Evolutionary conservation across 1,139 yeast species (phyloP), one percentile per base, ranked within the genome.

Genomic region (Protomyces arabidopsidicola): DNA sequence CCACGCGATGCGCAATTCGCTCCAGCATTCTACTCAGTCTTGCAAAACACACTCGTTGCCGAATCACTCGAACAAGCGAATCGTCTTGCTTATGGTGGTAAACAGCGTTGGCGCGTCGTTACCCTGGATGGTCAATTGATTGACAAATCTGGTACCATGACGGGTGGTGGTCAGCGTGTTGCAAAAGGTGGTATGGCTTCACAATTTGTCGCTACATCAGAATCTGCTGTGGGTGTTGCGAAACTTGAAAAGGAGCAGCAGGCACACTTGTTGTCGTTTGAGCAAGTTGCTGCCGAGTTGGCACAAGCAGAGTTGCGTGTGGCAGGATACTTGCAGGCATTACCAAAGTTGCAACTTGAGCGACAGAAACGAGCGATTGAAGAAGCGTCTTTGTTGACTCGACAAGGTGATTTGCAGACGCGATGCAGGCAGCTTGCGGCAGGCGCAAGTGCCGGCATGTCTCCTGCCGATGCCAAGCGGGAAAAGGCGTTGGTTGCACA

Each of bases 121-220:
- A 90, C 98, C 0, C 75, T 90, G 16, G 96, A 89, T 74, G 99
- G 99, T 36, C 88, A 90, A 70, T 79, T 93, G 39, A 93, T 95
- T 65, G 98, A 91, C 72, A 84, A 87, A n/a, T 88, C 96, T 1
- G 99, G 99, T 75, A 88, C 98, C 1, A 87, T 95, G 87, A 85
- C 95, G 60, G 99, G 99, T 71, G 99, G 99, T 75, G 98, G 98
- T 63, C 83, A 81, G 56, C 78, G 81, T 55, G 84, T 82, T 16
- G 80, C 83, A 16, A 78, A 78, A 61, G 95, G 95, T 6, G 84
- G 83, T 0, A 86, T 87, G 93, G 51, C 64, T 27, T 65, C 56
- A 56, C 71, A 74, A 4, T 76, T 79, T 2, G 71, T 76, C 9
- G 72, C 77, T 2, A 73, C 72, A 3, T 71, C 78, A 2, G 62